Conservation (phyloP, 352 stramenopile species). For the Aphanomyces invadans region DNA sequence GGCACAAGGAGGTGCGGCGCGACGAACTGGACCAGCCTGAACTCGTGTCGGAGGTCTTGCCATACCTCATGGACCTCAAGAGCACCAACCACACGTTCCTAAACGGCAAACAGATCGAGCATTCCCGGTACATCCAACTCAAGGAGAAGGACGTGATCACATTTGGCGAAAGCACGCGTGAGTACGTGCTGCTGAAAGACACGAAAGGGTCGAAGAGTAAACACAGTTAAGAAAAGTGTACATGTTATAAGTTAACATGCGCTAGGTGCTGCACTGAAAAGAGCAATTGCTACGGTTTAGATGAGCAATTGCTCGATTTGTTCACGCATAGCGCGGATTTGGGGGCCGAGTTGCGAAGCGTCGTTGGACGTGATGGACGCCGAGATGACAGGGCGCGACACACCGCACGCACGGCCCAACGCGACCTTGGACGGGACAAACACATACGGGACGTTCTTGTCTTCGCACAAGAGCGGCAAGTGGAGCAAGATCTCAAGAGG, state of each 20-base stretch:
- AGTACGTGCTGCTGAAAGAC: conserved; percentile 94
- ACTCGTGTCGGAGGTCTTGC: conserved; percentile 55
- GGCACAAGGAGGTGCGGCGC: conserved; percentile 23
- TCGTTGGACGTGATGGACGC: conserved; percentile 99
- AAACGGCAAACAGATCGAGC: conserved; percentile 91
- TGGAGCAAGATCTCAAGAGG: conserved; percentile 99
- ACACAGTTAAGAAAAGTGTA: conserved; percentile 13
- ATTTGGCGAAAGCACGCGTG: conserved; percentile 94
- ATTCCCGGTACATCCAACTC: conserved; percentile 95
- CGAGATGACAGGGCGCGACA: conserved; percentile 98
- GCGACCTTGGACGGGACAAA: conserved; percentile 97
- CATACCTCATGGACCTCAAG: conserved; percentile 98
- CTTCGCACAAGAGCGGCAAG: conserved; percentile 97
- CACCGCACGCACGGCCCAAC: conserved; percentile 97
- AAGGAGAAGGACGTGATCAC: conserved; percentile 92
- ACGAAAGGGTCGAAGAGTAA: too few relatives aligned
- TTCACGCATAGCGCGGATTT: conserved; percentile 99
- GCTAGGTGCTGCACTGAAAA: neutral
- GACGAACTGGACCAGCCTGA: conserved; percentile 44
- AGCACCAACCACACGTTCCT: conserved; percentile 97
- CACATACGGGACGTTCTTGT: conserved; percentile 94
- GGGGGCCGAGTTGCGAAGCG: conserved; percentile 96
- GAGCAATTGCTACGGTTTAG: conserved; percentile 61
- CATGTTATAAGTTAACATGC: conserved; percentile 27
- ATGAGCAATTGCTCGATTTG: conserved; percentile 99